Conservation (phyloP, 108 stramenopile genomes). For the Chaetoceros tenuissimus region DNA sequence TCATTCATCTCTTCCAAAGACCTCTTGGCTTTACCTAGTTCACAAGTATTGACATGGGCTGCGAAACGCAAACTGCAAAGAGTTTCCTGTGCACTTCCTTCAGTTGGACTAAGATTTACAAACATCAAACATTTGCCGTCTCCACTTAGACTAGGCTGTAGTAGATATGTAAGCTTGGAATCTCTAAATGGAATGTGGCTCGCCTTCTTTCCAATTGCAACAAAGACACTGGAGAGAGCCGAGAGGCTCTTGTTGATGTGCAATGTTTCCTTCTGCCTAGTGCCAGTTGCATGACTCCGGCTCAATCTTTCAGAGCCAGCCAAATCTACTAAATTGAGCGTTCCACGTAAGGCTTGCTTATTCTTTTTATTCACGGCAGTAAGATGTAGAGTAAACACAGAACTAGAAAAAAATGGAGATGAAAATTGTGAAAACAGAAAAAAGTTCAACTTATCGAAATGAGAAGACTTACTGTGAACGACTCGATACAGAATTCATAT, state of each 20-base stretch:
- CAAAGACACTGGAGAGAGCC: constrained; percentile 65
- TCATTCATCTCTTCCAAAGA: too few relatives aligned
- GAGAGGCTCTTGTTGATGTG: constrained; percentile 67
- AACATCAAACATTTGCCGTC: constrained; percentile 90
- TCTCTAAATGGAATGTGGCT: constrained; percentile 67
- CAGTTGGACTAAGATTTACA: constrained; percentile 79
- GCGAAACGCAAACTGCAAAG: constrained; percentile 89
- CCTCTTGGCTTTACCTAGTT: too few relatives aligned
- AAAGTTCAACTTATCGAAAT: too few relatives aligned
- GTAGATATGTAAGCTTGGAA: constrained; percentile 84
- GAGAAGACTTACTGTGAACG: too few relatives aligned
- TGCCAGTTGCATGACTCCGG: constrained; percentile 33
- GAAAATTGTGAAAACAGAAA: too few relatives aligned
- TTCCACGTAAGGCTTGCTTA: constrained; percentile 33
- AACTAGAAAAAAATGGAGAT: too few relatives aligned
- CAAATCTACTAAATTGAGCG: constrained; percentile 61
- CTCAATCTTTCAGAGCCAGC: constrained; percentile 68
- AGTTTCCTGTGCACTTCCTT: constrained; percentile 58
- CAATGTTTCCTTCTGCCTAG: constrained; percentile 47
- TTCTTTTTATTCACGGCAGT: constrained; percentile 27
- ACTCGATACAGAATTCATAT: constrained; percentile 63
- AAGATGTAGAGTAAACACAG: constrained; percentile 65
- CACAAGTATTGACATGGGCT: too few relatives aligned
- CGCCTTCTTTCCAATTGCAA: constrained; percentile 9
- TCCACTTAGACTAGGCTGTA: constrained; percentile 80